A percentile compares a stretch with the other conserved stretches of the same genome.
Evolutionary conservation across 148 eudicot species (phyloP).

Genomic region (Rhododendron griersonianum): DNA sequence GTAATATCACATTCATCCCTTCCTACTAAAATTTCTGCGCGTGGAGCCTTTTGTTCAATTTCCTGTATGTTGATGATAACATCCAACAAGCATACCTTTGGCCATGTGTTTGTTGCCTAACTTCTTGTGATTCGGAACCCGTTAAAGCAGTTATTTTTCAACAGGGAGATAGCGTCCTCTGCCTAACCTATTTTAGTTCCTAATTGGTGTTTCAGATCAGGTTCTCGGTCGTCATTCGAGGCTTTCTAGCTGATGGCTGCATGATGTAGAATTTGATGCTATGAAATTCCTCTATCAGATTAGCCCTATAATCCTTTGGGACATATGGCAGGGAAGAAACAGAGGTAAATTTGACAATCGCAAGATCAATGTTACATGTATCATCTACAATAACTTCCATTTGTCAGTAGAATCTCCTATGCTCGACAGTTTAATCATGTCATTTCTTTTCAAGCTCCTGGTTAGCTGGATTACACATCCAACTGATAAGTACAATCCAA

Average conservation of each 20-base stretch:
- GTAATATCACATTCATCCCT: neutral
- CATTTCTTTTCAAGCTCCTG: neutral
- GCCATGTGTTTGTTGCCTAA: neutral
- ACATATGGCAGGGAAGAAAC: neutral
- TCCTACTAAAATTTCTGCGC: neutral
- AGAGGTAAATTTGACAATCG: neutral
- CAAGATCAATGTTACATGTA: neutral
- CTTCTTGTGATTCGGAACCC: neutral
- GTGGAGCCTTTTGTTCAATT: neutral
- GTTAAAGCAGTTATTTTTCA: neutral
- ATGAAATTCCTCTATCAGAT: neutral
- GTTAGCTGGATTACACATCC: neutral
- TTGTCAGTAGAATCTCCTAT: neutral
- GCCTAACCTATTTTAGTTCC: neutral
- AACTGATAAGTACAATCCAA: neutral
- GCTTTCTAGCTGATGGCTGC: neutral
- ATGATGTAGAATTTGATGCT: neutral
- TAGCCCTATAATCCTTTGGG: neutral
- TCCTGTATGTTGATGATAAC: neutral
- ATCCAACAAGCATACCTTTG: neutral
- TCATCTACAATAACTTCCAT: neutral
- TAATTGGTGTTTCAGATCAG: neutral
- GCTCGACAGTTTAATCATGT: neutral
- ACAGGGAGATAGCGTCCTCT: neutral
- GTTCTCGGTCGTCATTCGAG: neutral